Conservation (phyloP, 192 early-diverging fungal genomes). For the Globomyces pollinis-pini region DNA sequence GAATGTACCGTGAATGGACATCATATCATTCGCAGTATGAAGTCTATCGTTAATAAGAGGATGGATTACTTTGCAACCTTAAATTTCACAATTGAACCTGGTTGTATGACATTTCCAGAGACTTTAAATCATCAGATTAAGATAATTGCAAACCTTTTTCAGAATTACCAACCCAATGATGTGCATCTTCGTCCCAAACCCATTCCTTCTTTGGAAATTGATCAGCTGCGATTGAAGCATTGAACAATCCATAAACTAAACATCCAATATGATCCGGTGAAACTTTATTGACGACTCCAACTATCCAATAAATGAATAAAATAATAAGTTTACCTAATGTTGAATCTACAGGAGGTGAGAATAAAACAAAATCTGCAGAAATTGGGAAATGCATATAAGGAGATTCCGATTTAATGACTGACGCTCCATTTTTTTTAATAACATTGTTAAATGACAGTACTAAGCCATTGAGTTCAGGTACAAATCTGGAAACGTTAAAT, state of each 20-base stretch:
- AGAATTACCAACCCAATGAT: constrained; percentile 2
- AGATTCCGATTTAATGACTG: constrained; percentile 69
- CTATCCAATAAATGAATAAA: constrained; percentile 30
- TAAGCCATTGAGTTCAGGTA: constrained; percentile 80
- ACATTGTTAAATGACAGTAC: constrained; percentile 73
- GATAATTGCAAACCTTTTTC: no score
- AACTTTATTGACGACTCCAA: constrained; percentile 81
- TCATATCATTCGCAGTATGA: neutral
- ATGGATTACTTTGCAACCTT: neutral
- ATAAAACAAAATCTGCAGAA: constrained; percentile 38
- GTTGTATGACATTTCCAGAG: neutral
- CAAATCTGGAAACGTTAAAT: constrained; percentile 46
- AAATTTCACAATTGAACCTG: neutral
- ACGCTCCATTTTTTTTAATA: constrained; percentile 42
- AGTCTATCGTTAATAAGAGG: neutral
- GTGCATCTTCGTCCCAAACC: constrained; percentile 48
- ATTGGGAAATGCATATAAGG: constrained; percentile 78
- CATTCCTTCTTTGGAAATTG: constrained; percentile 78
- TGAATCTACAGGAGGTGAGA: constrained; percentile 58
- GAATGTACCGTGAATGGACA: constrained; percentile 1
- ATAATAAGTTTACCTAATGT: neutral
- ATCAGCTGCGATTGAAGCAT: constrained; percentile 85
- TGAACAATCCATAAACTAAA: constrained; percentile 88
- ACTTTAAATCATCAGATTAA: no score
- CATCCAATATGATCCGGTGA: constrained; percentile 91